These are phyloP conservation scores for Colletotrichum cuscutae DNA, from an alignment of 2,329 filamentous ascomycete genomes.

Conservation along the genomic window DNA sequence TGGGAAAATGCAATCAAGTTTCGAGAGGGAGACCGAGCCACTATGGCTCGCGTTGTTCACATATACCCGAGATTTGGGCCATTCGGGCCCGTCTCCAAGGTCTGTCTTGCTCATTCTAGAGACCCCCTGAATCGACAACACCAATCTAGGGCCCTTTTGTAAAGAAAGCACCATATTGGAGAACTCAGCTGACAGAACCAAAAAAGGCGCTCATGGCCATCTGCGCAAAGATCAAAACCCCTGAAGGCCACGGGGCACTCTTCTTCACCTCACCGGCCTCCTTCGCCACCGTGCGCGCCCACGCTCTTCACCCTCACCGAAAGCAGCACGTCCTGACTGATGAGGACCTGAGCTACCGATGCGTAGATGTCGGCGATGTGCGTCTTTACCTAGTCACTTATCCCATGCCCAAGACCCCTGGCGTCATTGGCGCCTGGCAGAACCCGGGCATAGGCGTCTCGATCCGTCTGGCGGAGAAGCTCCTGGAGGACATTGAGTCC, in stretches of 20 bases:
- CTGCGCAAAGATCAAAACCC: slow-evolving; percentile 43
- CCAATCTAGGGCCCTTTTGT: background rate
- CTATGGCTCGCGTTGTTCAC: slow-evolving; percentile 49
- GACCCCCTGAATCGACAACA: background rate
- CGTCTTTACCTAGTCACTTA: slow-evolving; percentile 57
- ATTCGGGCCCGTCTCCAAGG: slow-evolving; percentile 47
- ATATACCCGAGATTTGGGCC: slow-evolving; percentile 60
- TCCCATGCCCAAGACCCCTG: slow-evolving; percentile 46
- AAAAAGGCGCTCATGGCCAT: slow-evolving; percentile 50
- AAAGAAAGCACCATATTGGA: too few relatives aligned
- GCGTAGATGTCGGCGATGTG: slow-evolving; percentile 53
- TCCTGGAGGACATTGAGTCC: slow-evolving; percentile 49
- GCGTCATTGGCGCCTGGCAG: slow-evolving; percentile 56
- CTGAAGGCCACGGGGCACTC: slow-evolving; percentile 40
- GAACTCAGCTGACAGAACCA: background rate
- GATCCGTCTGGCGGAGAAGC: slow-evolving; percentile 55
- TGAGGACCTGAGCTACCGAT: slow-evolving; percentile 49
- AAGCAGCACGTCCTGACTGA: slow-evolving; percentile 46
- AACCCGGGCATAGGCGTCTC: slow-evolving; percentile 58
- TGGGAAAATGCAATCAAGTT: slow-evolving; percentile 53
- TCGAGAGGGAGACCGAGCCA: slow-evolving; percentile 51
- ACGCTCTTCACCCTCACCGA: slow-evolving; percentile 48
- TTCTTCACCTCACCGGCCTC: slow-evolving; percentile 43
- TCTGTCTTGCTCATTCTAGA: slow-evolving; percentile 36
- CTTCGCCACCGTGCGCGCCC: slow-evolving; percentile 40